A percentile compares a stretch with the other conserved stretches of the same genome.
Conservation (phyloP, 805 yeast species). For the Candida adriatica region DNA sequence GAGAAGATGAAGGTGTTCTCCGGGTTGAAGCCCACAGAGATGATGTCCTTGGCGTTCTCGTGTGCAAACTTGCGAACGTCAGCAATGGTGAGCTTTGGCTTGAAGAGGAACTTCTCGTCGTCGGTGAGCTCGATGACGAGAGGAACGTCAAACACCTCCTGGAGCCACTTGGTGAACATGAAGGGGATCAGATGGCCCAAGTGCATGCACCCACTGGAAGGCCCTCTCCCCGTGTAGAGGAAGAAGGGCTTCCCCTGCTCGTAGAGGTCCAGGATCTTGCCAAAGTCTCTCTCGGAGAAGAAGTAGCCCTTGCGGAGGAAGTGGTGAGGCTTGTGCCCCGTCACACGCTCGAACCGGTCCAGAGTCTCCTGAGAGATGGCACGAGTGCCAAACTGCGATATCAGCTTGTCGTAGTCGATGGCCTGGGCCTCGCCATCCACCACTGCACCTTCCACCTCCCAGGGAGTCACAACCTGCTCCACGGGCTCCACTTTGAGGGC, state of each 20-base stretch:
- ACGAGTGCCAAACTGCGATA: conserved; percentile 81
- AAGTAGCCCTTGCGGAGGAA: conserved; percentile 86
- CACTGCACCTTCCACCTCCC: conserved; percentile 99
- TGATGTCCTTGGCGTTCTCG: conserved; percentile 88
- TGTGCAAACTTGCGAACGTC: conserved; percentile 77
- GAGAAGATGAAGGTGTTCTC: conserved; percentile 94
- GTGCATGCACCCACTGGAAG: conserved; percentile 90
- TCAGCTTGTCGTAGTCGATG: conserved; percentile 86
- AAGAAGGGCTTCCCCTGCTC: conserved; percentile 95
- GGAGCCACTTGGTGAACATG: conserved; percentile 94
- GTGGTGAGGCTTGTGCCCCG: conserved; percentile 90
- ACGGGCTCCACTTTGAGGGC: conserved; percentile 4
- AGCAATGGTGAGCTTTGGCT: conserved; percentile 79
- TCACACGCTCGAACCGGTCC: conserved; percentile 65
- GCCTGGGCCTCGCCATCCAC: conserved; percentile 89
- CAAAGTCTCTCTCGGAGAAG: conserved; percentile 84
- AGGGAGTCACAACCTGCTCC: conserved; percentile 62
- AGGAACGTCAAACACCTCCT: conserved; percentile 95
- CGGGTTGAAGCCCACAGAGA: conserved; percentile 90
- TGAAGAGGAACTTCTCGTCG: conserved; percentile 94
- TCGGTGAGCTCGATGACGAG: conserved; percentile 91
- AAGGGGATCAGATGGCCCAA: conserved; percentile 97
- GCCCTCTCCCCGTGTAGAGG: conserved; percentile 96
- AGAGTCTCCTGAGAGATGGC: conserved; percentile 64
- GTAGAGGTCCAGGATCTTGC: conserved; percentile 73